Base-by-base conservation (phyloP, 1,139 yeast genomes). In the Scheffersomyces insectosa region DNA sequence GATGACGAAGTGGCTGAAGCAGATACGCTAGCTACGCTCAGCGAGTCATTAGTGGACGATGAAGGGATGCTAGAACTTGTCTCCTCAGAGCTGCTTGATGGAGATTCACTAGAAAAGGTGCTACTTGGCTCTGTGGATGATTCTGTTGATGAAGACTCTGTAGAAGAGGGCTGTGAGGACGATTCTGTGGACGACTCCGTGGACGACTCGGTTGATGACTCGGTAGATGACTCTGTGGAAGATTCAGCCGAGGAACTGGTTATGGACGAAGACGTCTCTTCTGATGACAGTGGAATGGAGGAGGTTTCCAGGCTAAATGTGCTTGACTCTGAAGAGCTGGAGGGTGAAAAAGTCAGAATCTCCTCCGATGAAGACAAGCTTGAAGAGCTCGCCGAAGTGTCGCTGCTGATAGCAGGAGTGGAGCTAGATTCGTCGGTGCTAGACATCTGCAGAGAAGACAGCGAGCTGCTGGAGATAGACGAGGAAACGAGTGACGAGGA, bases 391-490 rank as follows among this genome's bases (percentile, higher is more conserved):
- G 6, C 25, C 25, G 25, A 20, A 6, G 25, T 20, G 25, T 20
- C 25, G 25, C 25, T 20, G 28, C 25, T 13, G 14, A 32, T 33
- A 25, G 33, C 32, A 33, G 37, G 28, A 27, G 31, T 32, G 34
- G 29, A 16, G 34, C 20, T 28, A 11, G 14, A 28, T 27, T 16
- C 15, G 10, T 23, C 12, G 12, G 28, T 13, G 31, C 27, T 13
- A 9, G 31, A 3, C 14, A 30, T 23, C 29, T 16, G 33, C 29
- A 16, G 10, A 3, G 40, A 25, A 9, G 28, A 15, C 23, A 32
- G 28, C 14, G 40, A 33, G 33, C 34, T 36, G 30, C 30, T 28
- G 40, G 39, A 37, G 36, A 15, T 36, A 13, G 38, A 39, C 20
- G 33, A 36, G 28, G 39, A 36, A 14, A 13, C 28, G n/a, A 27